Evolutionary conservation across 192 early-diverging fungal genomes (phyloP), one percentile per base, ranked within the genome.

Genomic region (Backusella parvicylindrica): DNA sequence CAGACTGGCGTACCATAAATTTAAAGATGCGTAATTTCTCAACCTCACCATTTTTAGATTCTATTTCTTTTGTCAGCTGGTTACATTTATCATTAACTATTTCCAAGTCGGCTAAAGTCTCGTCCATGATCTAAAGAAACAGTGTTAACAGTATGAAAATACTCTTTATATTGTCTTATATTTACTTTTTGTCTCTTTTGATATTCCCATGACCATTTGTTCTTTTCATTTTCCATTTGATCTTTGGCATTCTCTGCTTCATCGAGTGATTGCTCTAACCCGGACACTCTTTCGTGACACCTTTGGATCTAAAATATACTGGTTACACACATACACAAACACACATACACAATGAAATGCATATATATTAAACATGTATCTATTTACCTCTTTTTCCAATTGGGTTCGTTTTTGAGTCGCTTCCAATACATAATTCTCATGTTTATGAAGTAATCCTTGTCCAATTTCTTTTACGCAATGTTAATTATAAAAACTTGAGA

Each of bases 391-490:
- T 30, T 73, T 75, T 64, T 81, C 67, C 33, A 85, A 73, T 37
- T 63, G 36, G 32, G n/a, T 18, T 43, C 71, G 72, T 13, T 70
- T 73, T 49, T 77, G 49, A 33, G 75, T 74, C 15, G 75, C 41
- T 68, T 85, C 75, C 15, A n/a, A n/a, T 40, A 81, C 72, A 69
- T 68, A 72, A 11, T 56, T 16, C n/a, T 83, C 82, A 70, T 85
- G 82, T 56, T 77, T 81, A 6, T 77, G 74, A 32, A 85, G 69
- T 49, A 85, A 66, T 12, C 77, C 73, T 63, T 85, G 84, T 26
- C 84, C 84, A 68, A 85, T 76, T 74, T 85, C 84, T 85, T 43
- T 37, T n/a, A n/a, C n/a, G n/a, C n/a, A n/a, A n/a, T n/a, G n/a
- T 68, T 71, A 63, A 33, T 40, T n/a, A 18, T 36, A 12, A 67